Base-by-base conservation (phyloP, 108 stramenopile species). In the Skeletonema tropicum region DNA sequence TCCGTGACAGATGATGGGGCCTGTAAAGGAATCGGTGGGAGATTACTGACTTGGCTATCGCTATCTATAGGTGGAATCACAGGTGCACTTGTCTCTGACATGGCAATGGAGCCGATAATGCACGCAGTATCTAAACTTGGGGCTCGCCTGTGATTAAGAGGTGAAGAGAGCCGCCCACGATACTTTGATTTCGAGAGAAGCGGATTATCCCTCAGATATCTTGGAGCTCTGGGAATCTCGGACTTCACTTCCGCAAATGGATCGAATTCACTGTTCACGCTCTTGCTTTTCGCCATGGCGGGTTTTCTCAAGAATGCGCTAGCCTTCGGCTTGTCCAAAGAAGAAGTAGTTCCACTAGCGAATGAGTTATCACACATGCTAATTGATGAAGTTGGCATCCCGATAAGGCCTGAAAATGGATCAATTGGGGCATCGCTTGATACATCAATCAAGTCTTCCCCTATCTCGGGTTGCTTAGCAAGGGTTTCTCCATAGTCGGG, bases 371-470 rank as follows among this genome's bases (percentile, higher is more conserved):
- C 61, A 10, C 61, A 62, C 36, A 33, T 38, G 52, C 23, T 55
- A 23, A 55, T 21, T 6, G 17, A 36, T 2, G 61, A 36, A 12
- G 61, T 6, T 21, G 61, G 61, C 61, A 62, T 62, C 33, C 61
- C 61, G 2, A 36, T 36, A 19, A 62, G 23, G 10, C 61, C 61
- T 36, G 61, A 62, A 25, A 62, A 62, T 19, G 61, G 61, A 62
- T 62, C 61, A 23, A 59, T 19, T 13, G 52, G 48, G 9, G 25
- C 29, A 59, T 65, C 73, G 13, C 36, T 32, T 8, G 38, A 31
- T 41, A 75, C 57, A 48, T 75, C 74, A 49, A 75, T 68, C 59
- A 75, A 35, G 58, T 75, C 74, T 45, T 31, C 59, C 7, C 64
- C 61, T 21, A 35, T 17, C 31, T 33, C 29, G 36, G 63, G 55